A percentile compares a stretch with the other conserved stretches of the same genome.
phyloP scores from a whole-genome alignment of 116 monocot species.

The Iris pallida region DNA sequence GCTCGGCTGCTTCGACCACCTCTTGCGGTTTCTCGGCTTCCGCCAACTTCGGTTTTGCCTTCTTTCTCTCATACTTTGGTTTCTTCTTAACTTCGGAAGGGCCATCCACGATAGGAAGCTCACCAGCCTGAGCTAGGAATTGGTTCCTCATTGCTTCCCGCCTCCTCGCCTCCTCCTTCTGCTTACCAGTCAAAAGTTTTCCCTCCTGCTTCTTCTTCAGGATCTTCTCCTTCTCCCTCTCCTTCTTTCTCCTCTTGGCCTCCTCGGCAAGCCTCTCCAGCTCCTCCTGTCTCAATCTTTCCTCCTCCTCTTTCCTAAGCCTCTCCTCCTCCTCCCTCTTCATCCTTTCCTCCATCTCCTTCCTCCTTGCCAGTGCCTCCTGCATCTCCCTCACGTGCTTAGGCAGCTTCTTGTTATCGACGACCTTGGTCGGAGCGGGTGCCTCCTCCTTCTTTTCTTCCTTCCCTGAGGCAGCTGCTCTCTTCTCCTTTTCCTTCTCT shows the following conservation, averaged over 20 bases:
- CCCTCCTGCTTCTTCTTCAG: slow-evolving; percentile 82
- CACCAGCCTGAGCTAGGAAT: slow-evolving; percentile 38
- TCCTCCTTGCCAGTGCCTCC: slow-evolving; percentile 73
- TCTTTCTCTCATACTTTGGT: slow-evolving; percentile 53
- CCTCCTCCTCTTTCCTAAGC: slow-evolving; percentile 55
- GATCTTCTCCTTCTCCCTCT: slow-evolving; percentile 84
- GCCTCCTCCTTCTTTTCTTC: slow-evolving; percentile 23
- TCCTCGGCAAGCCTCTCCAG: slow-evolving; percentile 67
- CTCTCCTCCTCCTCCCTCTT: slow-evolving; percentile 60
- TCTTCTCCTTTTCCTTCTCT: slow-evolving; percentile 67
- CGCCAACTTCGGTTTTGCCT: slow-evolving; percentile 35
- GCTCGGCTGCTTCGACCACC: slow-evolving; percentile 15
- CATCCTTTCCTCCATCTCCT: slow-evolving; percentile 65
- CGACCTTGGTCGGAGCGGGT: slow-evolving; percentile 29
- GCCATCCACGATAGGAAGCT: slow-evolving; percentile 21
- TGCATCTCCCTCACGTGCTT: slow-evolving; percentile 94
- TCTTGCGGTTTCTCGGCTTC: slow-evolving; percentile 29
- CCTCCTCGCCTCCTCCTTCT: slow-evolving; percentile 58
- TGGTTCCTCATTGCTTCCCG: slow-evolving; percentile 65
- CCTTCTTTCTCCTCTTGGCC: slow-evolving; percentile 81
- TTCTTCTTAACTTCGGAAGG: slow-evolving; percentile 51
- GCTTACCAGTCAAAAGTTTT: slow-evolving; percentile 60
- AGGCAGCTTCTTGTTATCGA: slow-evolving; percentile 65
- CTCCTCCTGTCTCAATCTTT: slow-evolving; percentile 55
- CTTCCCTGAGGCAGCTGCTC: slow-evolving; percentile 29